Evolutionary conservation across 345 rosid species (phyloP).

Genomic region (Ceriops tagal): DNA sequence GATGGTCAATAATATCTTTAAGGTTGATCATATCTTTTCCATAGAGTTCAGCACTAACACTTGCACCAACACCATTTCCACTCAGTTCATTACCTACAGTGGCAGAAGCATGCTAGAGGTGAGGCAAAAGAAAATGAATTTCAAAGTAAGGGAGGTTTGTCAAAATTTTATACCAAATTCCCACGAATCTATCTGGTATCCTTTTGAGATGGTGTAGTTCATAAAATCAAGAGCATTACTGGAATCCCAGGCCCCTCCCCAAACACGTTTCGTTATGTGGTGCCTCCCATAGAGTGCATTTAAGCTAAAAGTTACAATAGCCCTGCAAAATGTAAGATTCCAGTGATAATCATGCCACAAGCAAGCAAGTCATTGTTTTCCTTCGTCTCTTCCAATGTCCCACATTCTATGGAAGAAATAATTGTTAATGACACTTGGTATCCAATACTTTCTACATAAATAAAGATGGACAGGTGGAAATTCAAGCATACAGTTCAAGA

Average conservation of each 20-base stretch:
- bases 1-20: conserved; percentile 45
- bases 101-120: conserved; percentile 11
- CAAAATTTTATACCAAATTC: conserved; percentile 65
- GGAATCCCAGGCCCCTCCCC: conserved; percentile 94
- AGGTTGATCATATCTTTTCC: conserved; percentile 72
- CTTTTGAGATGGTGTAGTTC: conserved; percentile 70
- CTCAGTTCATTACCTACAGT: conserved; percentile 81
- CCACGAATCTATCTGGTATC: conserved; percentile 86
- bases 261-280: conserved; percentile 38
- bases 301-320: conserved; percentile 70
- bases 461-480: background rate
- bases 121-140: conserved; percentile 11
- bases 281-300: conserved; percentile 91
- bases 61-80: conserved; percentile 81
- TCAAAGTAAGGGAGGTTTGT: conserved; percentile 10
- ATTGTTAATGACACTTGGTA: conserved; percentile 2
- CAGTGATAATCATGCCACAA: conserved; percentile 6
- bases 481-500: background rate
- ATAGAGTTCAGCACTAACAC: conserved; percentile 66
- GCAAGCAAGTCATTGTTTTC: background rate
- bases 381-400: background rate
- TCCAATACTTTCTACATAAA: background rate
- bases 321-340: conserved; percentile 47
- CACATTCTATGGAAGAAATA: conserved; percentile 3
- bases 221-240: conserved; percentile 68